Percentiles rank a stretch among this genome's conserved stretches.
These are phyloP conservation scores for Phytophthora rubi DNA, from an alignment of 352 stramenopile genomes.

Conservation along the genomic window DNA sequence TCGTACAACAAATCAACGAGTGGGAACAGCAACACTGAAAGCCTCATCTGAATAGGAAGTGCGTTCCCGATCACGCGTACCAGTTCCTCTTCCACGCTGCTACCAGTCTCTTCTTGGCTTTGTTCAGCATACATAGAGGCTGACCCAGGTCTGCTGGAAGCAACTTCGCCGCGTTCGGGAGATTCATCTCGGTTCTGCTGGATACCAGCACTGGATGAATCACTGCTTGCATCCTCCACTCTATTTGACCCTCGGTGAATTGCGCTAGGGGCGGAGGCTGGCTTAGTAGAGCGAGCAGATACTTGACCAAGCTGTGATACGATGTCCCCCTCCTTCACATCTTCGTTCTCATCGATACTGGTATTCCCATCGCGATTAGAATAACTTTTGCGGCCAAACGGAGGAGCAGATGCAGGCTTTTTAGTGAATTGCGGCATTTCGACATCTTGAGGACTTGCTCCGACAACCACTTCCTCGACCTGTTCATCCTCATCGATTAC, in stretches of 20 bases:
- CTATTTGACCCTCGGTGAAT: constrained; percentile 12
- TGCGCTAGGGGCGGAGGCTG: constrained; percentile 27
- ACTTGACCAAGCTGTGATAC: background rate
- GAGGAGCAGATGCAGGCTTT: constrained; percentile 24
- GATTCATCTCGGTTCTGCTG: background rate
- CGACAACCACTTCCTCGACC: background rate
- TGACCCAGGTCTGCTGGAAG: background rate
- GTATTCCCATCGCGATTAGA: background rate
- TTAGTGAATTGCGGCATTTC: background rate
- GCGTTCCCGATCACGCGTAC: constrained; percentile 9
- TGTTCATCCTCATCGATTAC: background rate
- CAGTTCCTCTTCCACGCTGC: constrained; percentile 16
- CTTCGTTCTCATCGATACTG: background rate
- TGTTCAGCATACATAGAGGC: background rate
- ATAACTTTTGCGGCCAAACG: constrained; percentile 6
- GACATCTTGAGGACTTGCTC: constrained; percentile 5
- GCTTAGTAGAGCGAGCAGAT: constrained; percentile 18
- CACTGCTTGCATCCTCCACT: background rate
- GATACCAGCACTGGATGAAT: background rate
- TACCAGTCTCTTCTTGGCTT: background rate
- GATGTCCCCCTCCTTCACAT: background rate
- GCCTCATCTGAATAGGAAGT: constrained; percentile 32
- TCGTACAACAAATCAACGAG: constrained; percentile 71
- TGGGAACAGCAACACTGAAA: constrained; percentile 56
- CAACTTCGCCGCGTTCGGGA: background rate